phyloP scores from a whole-genome alignment of 176 grass and related monocot genomes.

The Hordeum marinum region DNA sequence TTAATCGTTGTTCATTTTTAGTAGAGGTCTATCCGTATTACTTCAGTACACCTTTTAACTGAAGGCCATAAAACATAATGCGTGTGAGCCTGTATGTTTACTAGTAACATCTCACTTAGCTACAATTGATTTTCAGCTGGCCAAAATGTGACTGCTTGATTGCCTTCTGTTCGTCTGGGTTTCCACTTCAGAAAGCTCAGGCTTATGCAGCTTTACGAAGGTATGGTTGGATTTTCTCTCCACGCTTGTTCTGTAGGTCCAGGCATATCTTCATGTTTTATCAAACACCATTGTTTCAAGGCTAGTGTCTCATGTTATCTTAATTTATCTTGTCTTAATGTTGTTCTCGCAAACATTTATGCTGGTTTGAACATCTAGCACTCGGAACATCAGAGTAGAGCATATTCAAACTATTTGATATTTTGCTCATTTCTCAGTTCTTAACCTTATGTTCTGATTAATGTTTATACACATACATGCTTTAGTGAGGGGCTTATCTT shows the following conservation, averaged over 20 bases:
- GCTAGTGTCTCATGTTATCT: neutral
- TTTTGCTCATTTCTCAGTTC: constrained; percentile 3
- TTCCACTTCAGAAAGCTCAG: constrained; percentile 86
- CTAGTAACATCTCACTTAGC: constrained; percentile 8
- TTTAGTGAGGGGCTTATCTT: neutral
- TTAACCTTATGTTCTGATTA: neutral
- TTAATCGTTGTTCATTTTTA: constrained; percentile 28
- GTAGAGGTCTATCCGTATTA: constrained; percentile 27
- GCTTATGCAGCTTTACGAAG: constrained; percentile 75
- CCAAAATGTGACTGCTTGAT: constrained; percentile 97
- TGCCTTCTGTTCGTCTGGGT: constrained; percentile 95
- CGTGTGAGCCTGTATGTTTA: neutral
- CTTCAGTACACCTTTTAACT: constrained; percentile 2
- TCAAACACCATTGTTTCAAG: neutral
- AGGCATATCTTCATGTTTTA: neutral
- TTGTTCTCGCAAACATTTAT: neutral
- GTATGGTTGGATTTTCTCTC: constrained; percentile 25
- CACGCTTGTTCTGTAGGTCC: neutral
- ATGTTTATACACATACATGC: neutral
- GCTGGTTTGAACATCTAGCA: neutral
- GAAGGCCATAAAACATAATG: neutral
- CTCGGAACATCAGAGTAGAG: neutral
- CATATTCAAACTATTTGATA: neutral
- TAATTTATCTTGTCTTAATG: neutral
- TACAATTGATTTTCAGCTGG: constrained; percentile 68